A percentile compares a stretch with the other conserved stretches of the same genome.
phyloP scores from a whole-genome alignment of 2,329 filamentous ascomycete species.

The Escovopsis sp. region DNA sequence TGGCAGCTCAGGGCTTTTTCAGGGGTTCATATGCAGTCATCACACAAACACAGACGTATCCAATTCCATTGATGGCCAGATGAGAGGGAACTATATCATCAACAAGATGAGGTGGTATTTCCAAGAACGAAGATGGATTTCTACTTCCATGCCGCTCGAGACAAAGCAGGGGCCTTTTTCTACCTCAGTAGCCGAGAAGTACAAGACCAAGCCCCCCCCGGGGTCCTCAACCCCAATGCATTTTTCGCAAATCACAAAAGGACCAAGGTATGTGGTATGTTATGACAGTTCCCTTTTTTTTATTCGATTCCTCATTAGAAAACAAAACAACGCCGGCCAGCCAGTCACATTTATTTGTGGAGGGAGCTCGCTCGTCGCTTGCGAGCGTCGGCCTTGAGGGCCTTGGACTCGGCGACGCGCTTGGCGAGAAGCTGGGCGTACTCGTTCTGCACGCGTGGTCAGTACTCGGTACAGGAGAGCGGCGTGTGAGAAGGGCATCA shows the following conservation, averaged over 20 bases:
- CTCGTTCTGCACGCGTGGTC: constrained; percentile 55
- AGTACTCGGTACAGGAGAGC: not conserved
- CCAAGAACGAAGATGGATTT: constrained; percentile 18
- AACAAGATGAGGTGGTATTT: not conserved
- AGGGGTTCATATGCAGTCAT: too few relatives aligned
- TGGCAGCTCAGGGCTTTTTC: too few relatives aligned
- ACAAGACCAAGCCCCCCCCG: constrained; percentile 16
- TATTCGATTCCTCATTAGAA: constrained; percentile 13
- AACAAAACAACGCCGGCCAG: constrained; percentile 10
- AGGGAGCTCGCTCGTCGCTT: constrained; percentile 96
- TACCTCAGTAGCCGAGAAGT: too few relatives aligned
- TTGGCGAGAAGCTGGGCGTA: constrained; percentile 93
- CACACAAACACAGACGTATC: too few relatives aligned
- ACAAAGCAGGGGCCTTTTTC: constrained; percentile 9
- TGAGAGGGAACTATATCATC: too few relatives aligned
- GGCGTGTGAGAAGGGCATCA: not conserved
- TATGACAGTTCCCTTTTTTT: constrained; percentile 15
- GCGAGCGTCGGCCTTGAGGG: constrained; percentile 81
- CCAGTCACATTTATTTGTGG: constrained; percentile 54
- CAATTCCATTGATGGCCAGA: too few relatives aligned
- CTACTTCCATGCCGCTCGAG: constrained; percentile 25
- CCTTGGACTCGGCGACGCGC: constrained; percentile 93
- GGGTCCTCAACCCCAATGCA: constrained; percentile 27
- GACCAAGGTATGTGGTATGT: constrained; percentile 17
- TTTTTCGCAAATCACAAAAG: constrained; percentile 20